phyloP scores from a whole-genome alignment of 1,284 basidiomycete species.

The Earliella scabrosa region DNA sequence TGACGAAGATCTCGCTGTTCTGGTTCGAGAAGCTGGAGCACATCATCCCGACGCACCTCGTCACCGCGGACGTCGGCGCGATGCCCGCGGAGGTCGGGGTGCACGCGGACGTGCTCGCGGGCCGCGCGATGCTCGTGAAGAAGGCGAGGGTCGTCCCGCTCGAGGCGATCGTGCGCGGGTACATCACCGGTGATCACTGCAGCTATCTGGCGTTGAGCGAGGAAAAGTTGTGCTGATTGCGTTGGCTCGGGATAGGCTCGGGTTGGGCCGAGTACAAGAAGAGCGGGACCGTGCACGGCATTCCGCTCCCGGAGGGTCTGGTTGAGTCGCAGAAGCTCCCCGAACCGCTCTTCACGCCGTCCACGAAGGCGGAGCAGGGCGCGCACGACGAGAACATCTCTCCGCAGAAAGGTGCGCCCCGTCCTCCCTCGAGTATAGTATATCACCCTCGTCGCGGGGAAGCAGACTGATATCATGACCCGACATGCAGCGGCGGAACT shows the following conservation, averaged over 20 bases:
- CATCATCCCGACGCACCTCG: slow-evolving; percentile 88
- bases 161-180: slow-evolving; percentile 98
- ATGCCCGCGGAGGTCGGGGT: slow-evolving; percentile 77
- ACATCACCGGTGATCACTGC: slow-evolving; percentile 79
- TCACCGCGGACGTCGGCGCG: slow-evolving; percentile 73
- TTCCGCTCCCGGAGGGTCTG: slow-evolving; percentile 75
- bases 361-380: slow-evolving; percentile 96
- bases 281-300: slow-evolving; percentile 88
- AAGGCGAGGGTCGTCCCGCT: slow-evolving; percentile 91
- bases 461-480: no score
- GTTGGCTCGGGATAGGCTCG: slow-evolving; percentile 63
- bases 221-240: background rate
- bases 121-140: slow-evolving; percentile 89
- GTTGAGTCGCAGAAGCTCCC: slow-evolving; percentile 87
- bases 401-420: slow-evolving; percentile 73
- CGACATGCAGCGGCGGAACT: slow-evolving; percentile 57
- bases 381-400: slow-evolving; percentile 98
- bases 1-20: slow-evolving; percentile 91
- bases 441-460: no score
- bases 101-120: slow-evolving; percentile 78
- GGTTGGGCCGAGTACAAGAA: slow-evolving; percentile 96
- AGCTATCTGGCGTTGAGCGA: background rate
- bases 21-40: slow-evolving; percentile 89
- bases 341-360: slow-evolving; percentile 92
- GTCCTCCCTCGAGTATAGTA: no score